phyloP scores from a whole-genome alignment of 768 basidiomycete species.

The Bullera alba region DNA sequence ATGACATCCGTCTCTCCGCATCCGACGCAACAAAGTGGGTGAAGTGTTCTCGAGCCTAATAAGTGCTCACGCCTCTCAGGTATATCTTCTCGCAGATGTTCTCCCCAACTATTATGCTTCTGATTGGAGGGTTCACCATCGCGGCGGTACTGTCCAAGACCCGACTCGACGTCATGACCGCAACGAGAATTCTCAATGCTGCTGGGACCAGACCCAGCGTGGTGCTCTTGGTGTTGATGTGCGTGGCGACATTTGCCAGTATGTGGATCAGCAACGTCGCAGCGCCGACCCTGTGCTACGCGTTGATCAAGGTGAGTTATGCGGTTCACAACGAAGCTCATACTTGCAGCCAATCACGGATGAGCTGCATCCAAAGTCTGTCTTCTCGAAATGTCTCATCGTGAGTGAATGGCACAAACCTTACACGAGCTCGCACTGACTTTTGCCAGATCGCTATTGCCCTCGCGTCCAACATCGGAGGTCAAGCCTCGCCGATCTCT shows the following conservation, averaged over 20 bases:
- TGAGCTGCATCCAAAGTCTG: conserved; percentile 75
- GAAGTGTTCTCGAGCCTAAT: background rate
- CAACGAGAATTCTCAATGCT: conserved; percentile 79
- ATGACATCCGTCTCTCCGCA: conserved; percentile 53
- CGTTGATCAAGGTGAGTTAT: conserved; percentile 71
- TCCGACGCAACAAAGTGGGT: conserved; percentile 74
- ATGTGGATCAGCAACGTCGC: conserved; percentile 99
- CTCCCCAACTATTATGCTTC: conserved; percentile 94
- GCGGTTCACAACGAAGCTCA: background rate
- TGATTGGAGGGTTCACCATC: conserved; percentile 96
- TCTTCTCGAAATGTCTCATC: conserved; percentile 85
- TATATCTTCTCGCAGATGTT: conserved; percentile 94
- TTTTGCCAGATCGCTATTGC: conserved; percentile 76
- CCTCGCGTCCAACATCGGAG: conserved; percentile 95
- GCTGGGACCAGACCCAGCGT: conserved; percentile 80
- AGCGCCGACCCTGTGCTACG: conserved; percentile 93
- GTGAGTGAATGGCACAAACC: conserved; percentile 58
- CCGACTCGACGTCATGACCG: conserved; percentile 78
- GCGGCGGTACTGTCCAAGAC: conserved; percentile 94
- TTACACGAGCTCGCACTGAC: background rate
- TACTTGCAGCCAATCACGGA: conserved; percentile 74
- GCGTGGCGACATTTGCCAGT: conserved; percentile 90
- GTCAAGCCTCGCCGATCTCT: conserved; percentile 93
- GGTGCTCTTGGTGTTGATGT: conserved; percentile 90
- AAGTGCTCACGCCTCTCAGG: conserved; percentile 54